Conservation (phyloP, 2,329 filamentous ascomycete genomes). For the Fusarium cyanostomum region DNA sequence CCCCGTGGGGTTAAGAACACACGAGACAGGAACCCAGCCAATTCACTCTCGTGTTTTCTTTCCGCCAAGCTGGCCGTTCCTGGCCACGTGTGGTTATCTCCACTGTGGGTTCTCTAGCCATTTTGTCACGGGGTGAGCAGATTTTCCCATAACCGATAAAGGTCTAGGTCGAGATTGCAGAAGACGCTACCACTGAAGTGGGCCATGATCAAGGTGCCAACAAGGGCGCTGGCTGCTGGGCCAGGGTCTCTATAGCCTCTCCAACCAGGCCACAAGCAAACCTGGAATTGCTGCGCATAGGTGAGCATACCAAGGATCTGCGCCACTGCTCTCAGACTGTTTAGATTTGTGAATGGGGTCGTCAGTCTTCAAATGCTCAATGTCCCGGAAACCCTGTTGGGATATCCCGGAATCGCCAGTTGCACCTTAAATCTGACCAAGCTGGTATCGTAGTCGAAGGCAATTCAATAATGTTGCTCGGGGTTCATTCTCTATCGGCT, state of each 20-base stretch:
- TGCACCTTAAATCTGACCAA: too few species aligned
- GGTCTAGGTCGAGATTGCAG: not conserved
- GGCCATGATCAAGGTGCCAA: constrained; percentile 7
- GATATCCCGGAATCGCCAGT: too few species aligned
- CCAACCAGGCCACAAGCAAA: not conserved
- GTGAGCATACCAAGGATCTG: not conserved
- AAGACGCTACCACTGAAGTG: not conserved
- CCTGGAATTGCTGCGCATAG: not conserved
- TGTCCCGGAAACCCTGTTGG: too few species aligned
- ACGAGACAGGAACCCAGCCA: not conserved
- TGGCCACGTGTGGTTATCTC: not conserved
- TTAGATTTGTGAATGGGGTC: too few species aligned
- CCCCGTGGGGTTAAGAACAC: constrained; percentile 23
- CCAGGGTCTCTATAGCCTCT: not conserved
- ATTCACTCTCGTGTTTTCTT: constrained; percentile 16
- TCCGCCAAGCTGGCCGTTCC: not conserved
- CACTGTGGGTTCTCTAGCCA: constrained; percentile 1
- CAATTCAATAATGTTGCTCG: too few species aligned
- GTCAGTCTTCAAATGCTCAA: too few species aligned
- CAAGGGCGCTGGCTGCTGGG: not conserved
- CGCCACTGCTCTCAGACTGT: too few species aligned
- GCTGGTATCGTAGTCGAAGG: too few species aligned
- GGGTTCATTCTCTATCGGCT: too few species aligned
- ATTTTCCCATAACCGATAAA: not conserved
- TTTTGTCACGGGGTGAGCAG: constrained; percentile 10